phyloP scores from a whole-genome alignment of 495 filamentous ascomycete genomes.

The Cudoniella acicularis region DNA sequence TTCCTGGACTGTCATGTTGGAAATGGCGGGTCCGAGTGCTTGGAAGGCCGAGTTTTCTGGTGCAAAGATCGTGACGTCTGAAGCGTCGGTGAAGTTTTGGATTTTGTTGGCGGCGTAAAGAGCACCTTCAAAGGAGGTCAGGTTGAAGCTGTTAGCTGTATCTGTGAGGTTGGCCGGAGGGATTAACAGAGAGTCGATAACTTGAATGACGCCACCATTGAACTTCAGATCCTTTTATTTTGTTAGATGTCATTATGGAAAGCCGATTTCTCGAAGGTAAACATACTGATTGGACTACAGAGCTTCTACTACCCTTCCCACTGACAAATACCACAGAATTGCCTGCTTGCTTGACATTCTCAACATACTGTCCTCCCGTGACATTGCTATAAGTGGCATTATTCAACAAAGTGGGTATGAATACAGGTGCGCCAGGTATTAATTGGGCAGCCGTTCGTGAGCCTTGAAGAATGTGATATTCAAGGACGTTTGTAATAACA shows the following conservation, averaged over 20 bases:
- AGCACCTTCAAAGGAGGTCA: conserved; percentile 57
- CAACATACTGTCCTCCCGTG: conserved; percentile 37
- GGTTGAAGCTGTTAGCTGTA: conserved; percentile 46
- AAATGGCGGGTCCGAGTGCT: conserved; percentile 48
- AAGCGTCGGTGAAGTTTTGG: conserved; percentile 33
- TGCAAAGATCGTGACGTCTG: conserved; percentile 63
- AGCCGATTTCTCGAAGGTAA: too few relatives aligned
- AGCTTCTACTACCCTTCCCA: conserved; percentile 35
- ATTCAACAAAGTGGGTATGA: conserved; percentile 53
- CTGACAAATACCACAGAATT: conserved; percentile 35
- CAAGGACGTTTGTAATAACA: conserved; percentile 46
- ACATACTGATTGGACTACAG: conserved; percentile 15
- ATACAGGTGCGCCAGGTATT: conserved; percentile 39
- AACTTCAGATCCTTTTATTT: conserved; percentile 50
- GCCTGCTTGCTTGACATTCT: conserved; percentile 29
- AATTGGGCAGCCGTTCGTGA: conserved; percentile 45
- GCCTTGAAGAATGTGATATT: conserved; percentile 60
- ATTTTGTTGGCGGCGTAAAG: conserved; percentile 42
- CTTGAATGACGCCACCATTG: conserved; percentile 60
- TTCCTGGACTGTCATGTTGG: conserved; percentile 40
- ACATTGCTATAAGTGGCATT: conserved; percentile 41
- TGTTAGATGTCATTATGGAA: too few relatives aligned
- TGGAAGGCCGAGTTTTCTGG: conserved; percentile 58
- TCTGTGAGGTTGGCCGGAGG: conserved; percentile 49
- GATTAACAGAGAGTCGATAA: conserved; percentile 57